phyloP scores from a whole-genome alignment of 345 rosid genomes.

The Melaleuca quinquenervia region DNA sequence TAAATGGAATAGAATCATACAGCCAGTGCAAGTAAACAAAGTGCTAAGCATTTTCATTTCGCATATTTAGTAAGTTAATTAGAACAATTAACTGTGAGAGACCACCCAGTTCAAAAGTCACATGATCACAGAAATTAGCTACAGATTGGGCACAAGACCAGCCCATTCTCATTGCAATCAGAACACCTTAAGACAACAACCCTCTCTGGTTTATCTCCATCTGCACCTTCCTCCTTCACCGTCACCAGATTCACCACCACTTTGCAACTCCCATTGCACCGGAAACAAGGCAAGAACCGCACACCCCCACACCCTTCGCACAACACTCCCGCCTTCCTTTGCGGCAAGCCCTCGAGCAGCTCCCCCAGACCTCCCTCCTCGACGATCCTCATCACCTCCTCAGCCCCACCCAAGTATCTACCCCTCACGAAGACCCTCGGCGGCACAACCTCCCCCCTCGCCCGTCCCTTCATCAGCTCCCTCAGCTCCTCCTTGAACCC shows the following conservation, averaged over 20 bases:
- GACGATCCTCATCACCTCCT: slow-evolving; percentile 46
- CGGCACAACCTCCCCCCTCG: slow-evolving; percentile 20
- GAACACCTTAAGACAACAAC: slow-evolving; percentile 41
- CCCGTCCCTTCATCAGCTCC: slow-evolving; percentile 18
- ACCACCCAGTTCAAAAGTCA: background rate
- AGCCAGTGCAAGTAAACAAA: background rate
- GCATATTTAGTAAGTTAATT: background rate
- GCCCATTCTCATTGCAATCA: slow-evolving; percentile 88
- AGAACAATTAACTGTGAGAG: background rate
- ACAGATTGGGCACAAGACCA: slow-evolving; percentile 76
- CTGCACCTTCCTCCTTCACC: background rate
- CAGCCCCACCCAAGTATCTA: slow-evolving; percentile 79
- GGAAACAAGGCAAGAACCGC: slow-evolving; percentile 68
- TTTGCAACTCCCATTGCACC: slow-evolving; percentile 76
- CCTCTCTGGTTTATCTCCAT: slow-evolving; percentile 12
- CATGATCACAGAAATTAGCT: slow-evolving; percentile 18
- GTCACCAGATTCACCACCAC: slow-evolving; percentile 2
- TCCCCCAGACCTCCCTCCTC: slow-evolving; percentile 67
- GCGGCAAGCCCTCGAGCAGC: slow-evolving; percentile 43
- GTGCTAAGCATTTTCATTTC: background rate
- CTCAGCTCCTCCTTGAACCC: slow-evolving; percentile 36
- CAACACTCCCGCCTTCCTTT: slow-evolving; percentile 13
- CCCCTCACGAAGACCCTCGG: slow-evolving; percentile 76
- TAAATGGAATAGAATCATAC: background rate
- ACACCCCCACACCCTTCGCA: slow-evolving; percentile 70